These are phyloP conservation scores for Mycena venus DNA, from an alignment of 768 basidiomycete genomes.

Conservation along the genomic window DNA sequence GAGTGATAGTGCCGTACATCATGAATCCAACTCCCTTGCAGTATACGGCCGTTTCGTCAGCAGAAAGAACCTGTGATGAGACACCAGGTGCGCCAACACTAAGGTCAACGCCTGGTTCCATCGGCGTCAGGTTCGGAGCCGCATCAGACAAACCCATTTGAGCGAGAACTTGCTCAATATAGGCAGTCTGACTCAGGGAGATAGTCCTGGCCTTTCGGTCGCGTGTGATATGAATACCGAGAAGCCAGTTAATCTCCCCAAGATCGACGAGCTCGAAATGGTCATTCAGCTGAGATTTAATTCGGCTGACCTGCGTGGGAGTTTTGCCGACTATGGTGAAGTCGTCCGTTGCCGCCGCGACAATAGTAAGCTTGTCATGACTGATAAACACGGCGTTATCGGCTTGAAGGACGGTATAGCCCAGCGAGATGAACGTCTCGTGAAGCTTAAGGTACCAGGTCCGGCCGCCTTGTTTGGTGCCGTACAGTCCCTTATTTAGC, in stretches of 20 bases:
- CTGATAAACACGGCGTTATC: slow-evolving; percentile 20
- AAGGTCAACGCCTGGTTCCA: no score
- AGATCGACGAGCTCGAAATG: slow-evolving; percentile 14
- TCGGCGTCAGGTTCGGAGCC: background rate
- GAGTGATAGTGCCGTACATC: no score
- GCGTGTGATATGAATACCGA: slow-evolving; percentile 35
- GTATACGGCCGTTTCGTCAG: no score
- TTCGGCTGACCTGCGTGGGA: background rate
- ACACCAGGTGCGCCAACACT: no score
- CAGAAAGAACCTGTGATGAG: no score
- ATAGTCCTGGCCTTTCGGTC: slow-evolving; percentile 14
- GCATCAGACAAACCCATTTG: background rate
- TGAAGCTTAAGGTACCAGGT: slow-evolving; percentile 47
- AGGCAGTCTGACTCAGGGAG: background rate
- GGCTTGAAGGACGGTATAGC: slow-evolving; percentile 7
- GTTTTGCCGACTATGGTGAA: slow-evolving; percentile 31
- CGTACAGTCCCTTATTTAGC: no score
- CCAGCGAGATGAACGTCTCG: slow-evolving; percentile 27
- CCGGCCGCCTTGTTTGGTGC: no score
- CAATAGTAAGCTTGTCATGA: no score
- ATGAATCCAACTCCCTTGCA: no score
- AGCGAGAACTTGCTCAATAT: no score
- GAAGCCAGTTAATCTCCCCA: slow-evolving; percentile 37
- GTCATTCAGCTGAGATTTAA: background rate
- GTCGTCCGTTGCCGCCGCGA: slow-evolving; percentile 46